A percentile compares a stretch with the other conserved stretches of the same genome.
phyloP scores from a whole-genome alignment of 2,329 filamentous ascomycete species.

The Aspergillus tanneri region DNA sequence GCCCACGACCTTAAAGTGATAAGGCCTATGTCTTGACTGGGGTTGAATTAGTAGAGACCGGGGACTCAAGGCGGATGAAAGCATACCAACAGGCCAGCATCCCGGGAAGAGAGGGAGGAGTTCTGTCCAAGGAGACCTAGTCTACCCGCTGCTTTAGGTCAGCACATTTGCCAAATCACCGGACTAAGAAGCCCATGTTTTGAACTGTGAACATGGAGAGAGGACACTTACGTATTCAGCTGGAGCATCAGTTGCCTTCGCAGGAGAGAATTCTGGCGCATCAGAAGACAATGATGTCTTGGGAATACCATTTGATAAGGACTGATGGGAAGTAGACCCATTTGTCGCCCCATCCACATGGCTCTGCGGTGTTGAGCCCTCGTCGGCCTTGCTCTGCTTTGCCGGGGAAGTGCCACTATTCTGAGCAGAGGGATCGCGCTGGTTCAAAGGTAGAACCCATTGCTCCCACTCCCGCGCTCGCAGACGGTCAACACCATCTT shows the following conservation, averaged over 20 bases:
- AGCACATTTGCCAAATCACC: no score
- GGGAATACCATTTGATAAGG: conserved; percentile 43
- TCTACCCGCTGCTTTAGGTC: conserved; percentile 11
- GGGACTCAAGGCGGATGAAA: neutral
- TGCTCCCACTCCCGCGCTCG: conserved; percentile 75
- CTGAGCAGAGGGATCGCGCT: conserved; percentile 71
- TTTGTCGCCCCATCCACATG: conserved; percentile 34
- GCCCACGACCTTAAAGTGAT: neutral
- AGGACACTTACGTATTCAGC: conserved; percentile 41
- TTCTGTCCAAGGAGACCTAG: neutral
- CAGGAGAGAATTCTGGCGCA: conserved; percentile 62
- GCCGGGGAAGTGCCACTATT: conserved; percentile 63
- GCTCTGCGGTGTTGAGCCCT: conserved; percentile 35
- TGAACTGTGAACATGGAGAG: no score
- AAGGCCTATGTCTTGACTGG: conserved; percentile 8
- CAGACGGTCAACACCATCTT: conserved; percentile 76
- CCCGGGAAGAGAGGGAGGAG: neutral
- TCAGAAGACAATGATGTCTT: conserved; percentile 61
- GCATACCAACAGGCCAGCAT: neutral
- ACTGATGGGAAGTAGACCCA: conserved; percentile 27
- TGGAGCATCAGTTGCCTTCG: conserved; percentile 28
- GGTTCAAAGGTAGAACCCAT: conserved; percentile 70
- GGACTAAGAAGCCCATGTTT: no score
- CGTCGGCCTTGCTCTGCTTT: conserved; percentile 37
- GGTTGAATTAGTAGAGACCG: conserved; percentile 4